Conservation (phyloP, 1,284 basidiomycete genomes). For the Moniliella sp. region DNA sequence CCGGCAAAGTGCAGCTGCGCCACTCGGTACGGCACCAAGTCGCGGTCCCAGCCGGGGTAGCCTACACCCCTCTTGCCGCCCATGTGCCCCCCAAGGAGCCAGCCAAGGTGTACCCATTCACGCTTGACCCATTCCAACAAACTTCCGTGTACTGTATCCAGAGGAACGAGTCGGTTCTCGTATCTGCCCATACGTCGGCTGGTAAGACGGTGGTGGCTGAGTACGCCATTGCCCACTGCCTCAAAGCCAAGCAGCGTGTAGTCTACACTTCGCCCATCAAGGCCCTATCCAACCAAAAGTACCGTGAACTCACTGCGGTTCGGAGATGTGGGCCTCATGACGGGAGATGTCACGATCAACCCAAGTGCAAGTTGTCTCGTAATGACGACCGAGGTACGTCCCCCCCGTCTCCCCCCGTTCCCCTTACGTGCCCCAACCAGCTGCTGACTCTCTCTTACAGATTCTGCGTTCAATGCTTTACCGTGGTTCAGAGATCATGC, state of each 20-base stretch:
- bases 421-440: too few species aligned
- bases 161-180: slow-evolving; percentile 84
- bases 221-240: slow-evolving; percentile 90
- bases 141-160: slow-evolving; percentile 87
- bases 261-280: slow-evolving; percentile 99
- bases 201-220: slow-evolving; percentile 97
- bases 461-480: slow-evolving; percentile 98
- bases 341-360: slow-evolving; percentile 98
- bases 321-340: slow-evolving; percentile 95
- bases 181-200: slow-evolving; percentile 94
- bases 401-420: background rate
- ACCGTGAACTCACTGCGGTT: slow-evolving; percentile 99
- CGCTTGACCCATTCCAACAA: slow-evolving; percentile 87
- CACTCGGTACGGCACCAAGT: slow-evolving; percentile 65
- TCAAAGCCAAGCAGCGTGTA: slow-evolving; percentile 75
- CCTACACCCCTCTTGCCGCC: slow-evolving; percentile 69
- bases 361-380: slow-evolving; percentile 87
- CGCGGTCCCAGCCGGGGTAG: slow-evolving; percentile 73
- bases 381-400: slow-evolving; percentile 81
- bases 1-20: too few species aligned
- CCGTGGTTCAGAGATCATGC: slow-evolving; percentile 93
- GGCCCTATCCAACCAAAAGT: slow-evolving; percentile 89
- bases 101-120: slow-evolving; percentile 79
- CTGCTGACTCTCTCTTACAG: too few species aligned
- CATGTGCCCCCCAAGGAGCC: slow-evolving; percentile 79